Percentiles rank a stretch among this genome's conserved stretches.
These are phyloP conservation scores for Mytilinidion resinicola DNA, from an alignment of 495 filamentous ascomycete genomes.

Conservation along the genomic window DNA sequence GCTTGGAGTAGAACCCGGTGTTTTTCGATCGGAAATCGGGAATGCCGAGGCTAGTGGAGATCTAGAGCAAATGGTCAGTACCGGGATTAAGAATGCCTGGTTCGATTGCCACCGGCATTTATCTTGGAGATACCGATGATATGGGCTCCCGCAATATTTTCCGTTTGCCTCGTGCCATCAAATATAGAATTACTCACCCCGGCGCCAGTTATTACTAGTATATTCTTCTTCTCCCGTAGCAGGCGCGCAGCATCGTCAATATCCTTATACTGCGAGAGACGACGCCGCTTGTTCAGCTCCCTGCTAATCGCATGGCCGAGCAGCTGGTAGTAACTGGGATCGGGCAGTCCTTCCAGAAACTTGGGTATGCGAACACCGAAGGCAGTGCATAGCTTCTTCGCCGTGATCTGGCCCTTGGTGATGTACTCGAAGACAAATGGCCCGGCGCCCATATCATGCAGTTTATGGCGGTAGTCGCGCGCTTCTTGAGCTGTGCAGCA, in stretches of 20 bases:
- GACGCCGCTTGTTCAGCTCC: slow-evolving; percentile 76
- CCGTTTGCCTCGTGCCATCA: too few relatives aligned
- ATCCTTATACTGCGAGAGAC: slow-evolving; percentile 74
- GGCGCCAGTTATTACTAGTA: slow-evolving; percentile 90
- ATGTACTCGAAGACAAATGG: slow-evolving; percentile 71
- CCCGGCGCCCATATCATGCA: slow-evolving; percentile 68
- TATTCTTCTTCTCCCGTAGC: slow-evolving; percentile 67
- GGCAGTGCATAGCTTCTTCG: slow-evolving; percentile 83
- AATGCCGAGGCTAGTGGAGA: slow-evolving; percentile 65
- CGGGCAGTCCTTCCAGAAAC: slow-evolving; percentile 47
- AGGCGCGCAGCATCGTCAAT: slow-evolving; percentile 81
- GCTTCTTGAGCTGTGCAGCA: slow-evolving; percentile 73
- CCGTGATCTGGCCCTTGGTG: slow-evolving; percentile 58
- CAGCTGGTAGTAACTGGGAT: slow-evolving; percentile 64
- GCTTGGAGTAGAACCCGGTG: slow-evolving; percentile 71
- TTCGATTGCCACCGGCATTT: too few relatives aligned
- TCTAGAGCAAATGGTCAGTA: slow-evolving; percentile 39
- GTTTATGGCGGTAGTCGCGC: slow-evolving; percentile 54
- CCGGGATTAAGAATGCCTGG: too few relatives aligned
- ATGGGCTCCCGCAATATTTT: too few relatives aligned
- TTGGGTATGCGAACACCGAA: slow-evolving; percentile 75
- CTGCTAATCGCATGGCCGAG: slow-evolving; percentile 70
- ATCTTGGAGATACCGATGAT: too few relatives aligned
- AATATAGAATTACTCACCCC: slow-evolving; percentile 48
- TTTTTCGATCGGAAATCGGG: slow-evolving; percentile 64